Percentiles rank a stretch among this genome's conserved stretches.
These are phyloP conservation scores for Fusarium sp. DNA, from an alignment of 2,329 filamentous ascomycete species.

Conservation along the genomic window DNA sequence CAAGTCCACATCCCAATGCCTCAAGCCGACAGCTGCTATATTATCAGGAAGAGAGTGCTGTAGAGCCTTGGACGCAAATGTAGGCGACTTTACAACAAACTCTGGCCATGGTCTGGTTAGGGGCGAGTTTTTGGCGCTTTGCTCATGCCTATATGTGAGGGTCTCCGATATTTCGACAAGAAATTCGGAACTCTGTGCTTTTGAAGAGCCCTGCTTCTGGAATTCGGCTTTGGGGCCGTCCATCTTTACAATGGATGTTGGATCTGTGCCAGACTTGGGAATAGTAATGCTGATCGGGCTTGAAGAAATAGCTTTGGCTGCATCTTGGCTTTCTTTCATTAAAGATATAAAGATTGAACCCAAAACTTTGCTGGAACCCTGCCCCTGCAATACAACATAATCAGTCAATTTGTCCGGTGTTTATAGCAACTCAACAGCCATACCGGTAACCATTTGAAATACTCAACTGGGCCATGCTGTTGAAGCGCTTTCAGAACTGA, in stretches of 20 bases:
- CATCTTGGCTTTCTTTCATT: conserved; percentile 56
- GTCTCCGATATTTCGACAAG: conserved; percentile 57
- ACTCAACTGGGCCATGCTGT: conserved; percentile 62
- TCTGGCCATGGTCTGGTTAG: conserved; percentile 59
- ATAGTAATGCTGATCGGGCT: conserved; percentile 64
- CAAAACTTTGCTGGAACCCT: conserved; percentile 48
- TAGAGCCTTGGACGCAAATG: conserved; percentile 55
- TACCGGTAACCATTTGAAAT: conserved; percentile 58
- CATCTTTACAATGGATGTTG: conserved; percentile 46
- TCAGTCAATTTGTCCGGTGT: conserved; percentile 10
- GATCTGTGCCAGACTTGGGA: conserved; percentile 46
- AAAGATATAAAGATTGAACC: conserved; percentile 63
- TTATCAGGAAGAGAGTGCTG: conserved; percentile 55
- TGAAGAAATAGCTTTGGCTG: conserved; percentile 53
- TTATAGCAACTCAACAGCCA: neutral
- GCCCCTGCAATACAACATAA: conserved; percentile 52
- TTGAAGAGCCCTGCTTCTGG: conserved; percentile 1
- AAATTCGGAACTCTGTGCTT: conserved; percentile 53
- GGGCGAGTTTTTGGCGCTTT: conserved; percentile 52
- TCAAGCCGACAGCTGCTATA: conserved; percentile 55
- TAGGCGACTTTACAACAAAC: conserved; percentile 48
- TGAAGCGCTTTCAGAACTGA: conserved; percentile 66
- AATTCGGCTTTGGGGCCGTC: conserved; percentile 1
- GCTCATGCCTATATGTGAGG: conserved; percentile 56
- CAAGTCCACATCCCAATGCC: conserved; percentile 57